phyloP scores from a whole-genome alignment of 2,329 filamentous ascomycete genomes.

The Phaeoacremonium minimum region DNA sequence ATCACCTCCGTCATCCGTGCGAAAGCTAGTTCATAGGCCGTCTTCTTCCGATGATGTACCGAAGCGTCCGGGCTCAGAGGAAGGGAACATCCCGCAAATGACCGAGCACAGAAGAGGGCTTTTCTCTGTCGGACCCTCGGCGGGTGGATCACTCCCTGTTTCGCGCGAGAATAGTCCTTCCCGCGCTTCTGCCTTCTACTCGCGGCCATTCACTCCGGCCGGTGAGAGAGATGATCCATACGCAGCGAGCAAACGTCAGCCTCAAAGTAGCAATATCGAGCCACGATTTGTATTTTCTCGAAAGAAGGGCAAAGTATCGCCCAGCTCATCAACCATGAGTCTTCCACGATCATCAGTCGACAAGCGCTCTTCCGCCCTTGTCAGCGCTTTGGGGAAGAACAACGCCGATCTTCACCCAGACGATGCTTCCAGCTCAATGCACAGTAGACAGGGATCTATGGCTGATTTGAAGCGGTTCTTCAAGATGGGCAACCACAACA shows the following conservation, averaged over 20 bases:
- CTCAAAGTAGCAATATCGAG: constrained; percentile 67
- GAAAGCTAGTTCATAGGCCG: constrained; percentile 34
- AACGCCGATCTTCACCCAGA: constrained; percentile 40
- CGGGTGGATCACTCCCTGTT: constrained; percentile 45
- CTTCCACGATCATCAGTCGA: constrained; percentile 42
- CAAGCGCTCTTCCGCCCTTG: constrained; percentile 45
- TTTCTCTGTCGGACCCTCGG: constrained; percentile 41
- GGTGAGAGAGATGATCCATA: constrained; percentile 84
- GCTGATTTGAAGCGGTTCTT: constrained; percentile 96
- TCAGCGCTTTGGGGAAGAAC: constrained; percentile 30
- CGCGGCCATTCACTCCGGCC: constrained; percentile 72
- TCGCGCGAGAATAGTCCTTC: constrained; percentile 64
- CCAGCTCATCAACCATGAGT: constrained; percentile 46
- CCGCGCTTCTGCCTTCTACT: constrained; percentile 55
- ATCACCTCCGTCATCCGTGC: constrained; percentile 33
- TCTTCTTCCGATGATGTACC: constrained; percentile 26
- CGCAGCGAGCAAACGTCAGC: constrained; percentile 72
- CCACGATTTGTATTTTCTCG: constrained; percentile 79
- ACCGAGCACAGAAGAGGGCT: constrained; percentile 47
- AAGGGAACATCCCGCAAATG: constrained; percentile 9
- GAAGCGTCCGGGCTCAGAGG: constrained; percentile 13
- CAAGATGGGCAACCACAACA: constrained; percentile 67
- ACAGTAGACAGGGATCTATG: constrained; percentile 74
- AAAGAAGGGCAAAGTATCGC: constrained; percentile 63
- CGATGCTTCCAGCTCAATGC: constrained; percentile 38